A percentile compares a stretch with the other conserved stretches of the same genome.
These are phyloP conservation scores for Musa balbisiana DNA, from an alignment of 202 grass and related monocot species.

Conservation along the genomic window DNA sequence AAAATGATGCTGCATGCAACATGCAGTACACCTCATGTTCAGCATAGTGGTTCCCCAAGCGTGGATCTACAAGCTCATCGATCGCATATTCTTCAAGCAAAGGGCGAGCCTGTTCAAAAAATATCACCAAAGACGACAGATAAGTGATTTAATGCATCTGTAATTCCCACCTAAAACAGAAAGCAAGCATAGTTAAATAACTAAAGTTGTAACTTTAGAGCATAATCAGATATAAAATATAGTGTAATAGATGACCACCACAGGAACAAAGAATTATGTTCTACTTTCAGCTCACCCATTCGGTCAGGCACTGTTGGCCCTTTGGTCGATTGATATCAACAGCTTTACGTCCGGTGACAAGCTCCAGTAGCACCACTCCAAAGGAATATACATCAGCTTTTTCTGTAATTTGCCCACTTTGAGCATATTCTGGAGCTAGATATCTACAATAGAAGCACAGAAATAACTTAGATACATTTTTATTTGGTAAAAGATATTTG, in stretches of 20 bases:
- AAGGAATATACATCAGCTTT: constrained; percentile 97
- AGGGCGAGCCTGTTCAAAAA: constrained; percentile 54
- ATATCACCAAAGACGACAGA: background rate
- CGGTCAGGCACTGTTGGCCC: constrained; percentile 92
- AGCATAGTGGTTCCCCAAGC: constrained; percentile 50
- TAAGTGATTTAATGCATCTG: background rate
- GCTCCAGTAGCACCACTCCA: constrained; percentile 88
- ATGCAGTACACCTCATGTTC: constrained; percentile 81
- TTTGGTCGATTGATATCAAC: constrained; percentile 92
- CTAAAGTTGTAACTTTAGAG: background rate
- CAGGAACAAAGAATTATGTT: background rate
- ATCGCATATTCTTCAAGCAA: constrained; percentile 59
- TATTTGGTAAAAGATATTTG: background rate
- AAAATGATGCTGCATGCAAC: constrained; percentile 87
- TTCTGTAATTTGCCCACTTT: constrained; percentile 96
- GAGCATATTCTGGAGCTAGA: constrained; percentile 91
- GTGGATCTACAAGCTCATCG: constrained; percentile 68
- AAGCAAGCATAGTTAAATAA: too few species aligned
- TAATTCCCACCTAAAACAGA: too few species aligned
- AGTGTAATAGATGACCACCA: background rate
- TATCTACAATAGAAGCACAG: constrained; percentile 44
- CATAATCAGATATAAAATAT: background rate
- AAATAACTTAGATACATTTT: background rate
- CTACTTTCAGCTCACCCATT: constrained; percentile 53
- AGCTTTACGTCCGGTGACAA: constrained; percentile 89